Evolutionary conservation across 257 asterid genomes (phyloP), one percentile per base, ranked within the genome.

Genomic region (Primulina eburnea): DNA sequence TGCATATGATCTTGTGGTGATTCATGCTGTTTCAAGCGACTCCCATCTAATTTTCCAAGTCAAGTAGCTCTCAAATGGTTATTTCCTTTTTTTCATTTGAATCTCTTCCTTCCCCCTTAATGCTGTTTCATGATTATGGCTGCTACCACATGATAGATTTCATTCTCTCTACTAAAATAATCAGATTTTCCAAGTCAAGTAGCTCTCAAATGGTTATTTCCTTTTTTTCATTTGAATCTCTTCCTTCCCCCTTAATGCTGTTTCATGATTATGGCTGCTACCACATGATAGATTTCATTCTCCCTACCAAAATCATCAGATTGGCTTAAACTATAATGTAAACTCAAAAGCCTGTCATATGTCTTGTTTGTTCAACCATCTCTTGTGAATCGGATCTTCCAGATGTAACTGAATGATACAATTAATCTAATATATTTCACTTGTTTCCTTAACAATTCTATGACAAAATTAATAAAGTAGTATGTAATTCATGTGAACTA

Each of bases 401-500:
- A 62, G 20, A 29, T 17, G 40, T 28, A 37, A 63, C 35, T 18
- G 24, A 24, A 47, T 60, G 7, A 17, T 16, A 61, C 9, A 47
- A 73, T 30, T 55, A 37, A 62, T 47, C 53, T 55, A 67, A 43
- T 43, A 4, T 14, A 12, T 43, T 4, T 50, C 21, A 50, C 57
- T 4, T 17, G 57, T 43, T 43, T 43, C 16, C 50, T 9, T 38
- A 14, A n/a, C 53, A 43, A 11, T 43, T 43, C 6, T 43, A 14
- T 43, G 53, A 12, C 53, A 43, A 43, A 43, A 50, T 6, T 50
- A 50, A 43, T 50, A 14, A 5, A 4, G 21, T 16, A 4, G 29
- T 71, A 28, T 21, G 37, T 60, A 50, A 14, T 69, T 47, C 35
- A 43, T 26, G 65, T 74, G 64, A 47, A 60, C 71, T 60, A 29